Base-by-base conservation (phyloP, 352 stramenopile species). In the Pythium dissimile region DNA sequence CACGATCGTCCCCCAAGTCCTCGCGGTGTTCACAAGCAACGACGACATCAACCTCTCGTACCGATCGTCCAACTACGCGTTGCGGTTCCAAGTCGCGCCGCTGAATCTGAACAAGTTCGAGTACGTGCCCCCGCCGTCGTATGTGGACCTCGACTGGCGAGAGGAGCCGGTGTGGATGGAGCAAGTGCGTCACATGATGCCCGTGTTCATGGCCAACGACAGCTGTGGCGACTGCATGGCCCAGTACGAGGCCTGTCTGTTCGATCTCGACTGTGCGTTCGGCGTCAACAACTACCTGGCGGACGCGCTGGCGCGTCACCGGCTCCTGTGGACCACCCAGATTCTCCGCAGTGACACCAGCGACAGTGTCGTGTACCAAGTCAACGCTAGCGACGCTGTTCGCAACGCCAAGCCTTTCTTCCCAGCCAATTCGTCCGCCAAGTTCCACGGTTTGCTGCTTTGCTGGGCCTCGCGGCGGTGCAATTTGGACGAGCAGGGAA, bases 101-200 rank as follows among this genome's bases (percentile, higher is more conserved):
- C 39, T 85, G 6, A 62, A 79, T 24, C 27, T 80, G 16, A 52
- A 16, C 21, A 73, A 62, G 28, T 85, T 75, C 27, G 49, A 66
- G 28, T 85, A 80, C 24, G 59, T 79, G 2, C 48, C 72, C 5
- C 75, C 75, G 15, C 72, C 70, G 0, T 5, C 46, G 6, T 42
- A 65, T 4, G 23, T 79, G 1, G 65, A 79, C 28, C 55, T 85
- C 24, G 64, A 46, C 2, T 82, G 67, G 67, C 21, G 67, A 16
- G 62, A 73, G 31, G 49, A 69, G n/a, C 45, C 45, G 6, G 45
- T 45, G 16, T 54, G 43, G 50, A 63, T 47, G 23, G 26, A 5
- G 8, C 13, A 44, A 0, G 28, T 55, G 20, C 34, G 44, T 5
- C 23, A 12, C 10, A 11, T 7, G 0, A 9, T 60, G 5, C 42